phyloP scores from a whole-genome alignment of 768 basidiomycete genomes.

The Vararia minispora region DNA sequence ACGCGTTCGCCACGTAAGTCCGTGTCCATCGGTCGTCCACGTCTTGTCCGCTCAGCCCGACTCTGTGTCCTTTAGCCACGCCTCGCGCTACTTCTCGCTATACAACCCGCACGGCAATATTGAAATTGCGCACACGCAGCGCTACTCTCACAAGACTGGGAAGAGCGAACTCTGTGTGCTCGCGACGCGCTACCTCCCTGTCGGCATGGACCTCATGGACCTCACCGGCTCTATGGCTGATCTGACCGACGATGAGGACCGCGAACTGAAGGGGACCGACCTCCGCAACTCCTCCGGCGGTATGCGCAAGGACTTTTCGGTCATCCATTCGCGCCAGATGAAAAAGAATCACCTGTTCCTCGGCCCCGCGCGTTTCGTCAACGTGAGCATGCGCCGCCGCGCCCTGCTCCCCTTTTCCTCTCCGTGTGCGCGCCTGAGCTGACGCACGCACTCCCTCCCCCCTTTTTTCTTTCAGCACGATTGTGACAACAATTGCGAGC shows the following conservation, averaged over 20 bases:
- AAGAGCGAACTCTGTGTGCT: conserved; percentile 85
- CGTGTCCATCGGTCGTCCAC: conserved; percentile 14
- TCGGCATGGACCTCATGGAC: conserved; percentile 71
- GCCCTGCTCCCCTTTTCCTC: conserved; percentile 6
- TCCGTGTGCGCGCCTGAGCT: conserved; percentile 6
- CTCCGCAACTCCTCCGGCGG: conserved; percentile 43
- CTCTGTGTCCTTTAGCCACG: conserved; percentile 44
- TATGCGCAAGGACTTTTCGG: conserved; percentile 80
- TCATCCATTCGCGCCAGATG: conserved; percentile 85
- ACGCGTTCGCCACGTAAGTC: conserved; percentile 87
- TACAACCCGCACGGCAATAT: conserved; percentile 77
- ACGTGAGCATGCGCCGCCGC: conserved; percentile 47
- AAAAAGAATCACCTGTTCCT: conserved; percentile 89
- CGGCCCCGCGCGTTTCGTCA: conserved; percentile 87
- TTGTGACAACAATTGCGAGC: conserved; percentile 80
- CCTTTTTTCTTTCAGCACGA: conserved; percentile 50
- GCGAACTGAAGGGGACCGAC: conserved; percentile 76
- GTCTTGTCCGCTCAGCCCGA: conserved; percentile 16
- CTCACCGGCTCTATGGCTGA: conserved; percentile 88
- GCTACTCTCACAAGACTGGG: conserved; percentile 78
- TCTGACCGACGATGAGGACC: conserved; percentile 76
- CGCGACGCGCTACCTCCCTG: conserved; percentile 59
- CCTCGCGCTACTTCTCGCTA: conserved; percentile 80
- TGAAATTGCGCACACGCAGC: conserved; percentile 82
- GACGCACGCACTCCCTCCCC: conserved; percentile 8